Percentiles rank a stretch among this genome's conserved stretches.
phyloP scores from a whole-genome alignment of 441 rosid genomes.

The Daphne laureola region DNA sequence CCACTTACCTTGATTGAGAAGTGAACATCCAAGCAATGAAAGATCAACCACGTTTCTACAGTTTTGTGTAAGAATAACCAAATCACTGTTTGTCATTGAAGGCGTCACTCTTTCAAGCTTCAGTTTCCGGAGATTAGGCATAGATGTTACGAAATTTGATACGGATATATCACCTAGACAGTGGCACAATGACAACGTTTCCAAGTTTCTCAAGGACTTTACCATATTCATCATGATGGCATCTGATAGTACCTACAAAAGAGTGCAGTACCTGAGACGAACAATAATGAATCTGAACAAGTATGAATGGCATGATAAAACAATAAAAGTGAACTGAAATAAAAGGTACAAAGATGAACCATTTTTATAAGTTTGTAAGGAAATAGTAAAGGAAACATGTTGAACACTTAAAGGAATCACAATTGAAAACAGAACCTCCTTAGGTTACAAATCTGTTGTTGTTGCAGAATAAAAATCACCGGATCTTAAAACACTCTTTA shows the following conservation, averaged over 20 bases:
- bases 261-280: constrained; percentile 8
- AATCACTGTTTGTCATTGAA: constrained; percentile 61
- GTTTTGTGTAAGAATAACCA: constrained; percentile 48
- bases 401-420: too few relatives aligned
- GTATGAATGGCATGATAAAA: neutral
- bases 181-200: constrained; percentile 47
- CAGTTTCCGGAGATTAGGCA: constrained; percentile 46
- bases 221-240: constrained; percentile 31
- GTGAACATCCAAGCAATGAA: constrained; percentile 54
- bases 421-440: too few relatives aligned
- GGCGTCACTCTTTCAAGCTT: constrained; percentile 70
- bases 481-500: too few relatives aligned
- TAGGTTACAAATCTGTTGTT: too few relatives aligned
- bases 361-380: too few relatives aligned
- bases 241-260: constrained; percentile 58
- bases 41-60: constrained; percentile 50
- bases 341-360: too few relatives aligned
- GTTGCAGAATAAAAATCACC: too few relatives aligned
- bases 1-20: constrained; percentile 46
- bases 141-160: constrained; percentile 34
- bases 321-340: too few relatives aligned
- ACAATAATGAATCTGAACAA: constrained; percentile 1
- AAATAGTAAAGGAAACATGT: too few relatives aligned
- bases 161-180: constrained; percentile 71
- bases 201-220: constrained; percentile 37